Evolutionary conservation across 768 basidiomycete genomes (phyloP).

Genomic region (Lentinus brumalis): DNA sequence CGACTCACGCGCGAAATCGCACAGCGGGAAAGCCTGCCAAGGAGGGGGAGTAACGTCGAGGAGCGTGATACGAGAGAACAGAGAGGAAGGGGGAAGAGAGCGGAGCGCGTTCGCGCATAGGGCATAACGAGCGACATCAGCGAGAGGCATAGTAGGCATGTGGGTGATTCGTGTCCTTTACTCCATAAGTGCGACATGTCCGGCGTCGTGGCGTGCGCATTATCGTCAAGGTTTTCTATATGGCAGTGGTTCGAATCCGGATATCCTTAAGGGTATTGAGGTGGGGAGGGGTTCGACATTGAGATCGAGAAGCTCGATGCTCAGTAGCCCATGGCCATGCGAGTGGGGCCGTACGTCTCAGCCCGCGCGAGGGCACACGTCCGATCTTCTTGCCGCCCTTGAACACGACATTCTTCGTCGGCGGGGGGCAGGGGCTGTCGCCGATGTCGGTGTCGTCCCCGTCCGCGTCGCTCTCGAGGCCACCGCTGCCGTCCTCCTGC

Average conservation of each 20-base stretch:
- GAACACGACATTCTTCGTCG: slow-evolving; percentile 55
- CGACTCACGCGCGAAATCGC: background rate
- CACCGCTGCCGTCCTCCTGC: slow-evolving; percentile 63
- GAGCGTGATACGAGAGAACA: background rate
- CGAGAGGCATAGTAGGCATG: slow-evolving; percentile 21
- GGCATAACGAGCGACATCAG: slow-evolving; percentile 26
- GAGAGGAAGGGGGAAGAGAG: slow-evolving; percentile 7
- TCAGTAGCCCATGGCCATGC: slow-evolving; percentile 43
- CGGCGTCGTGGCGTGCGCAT: slow-evolving; percentile 2
- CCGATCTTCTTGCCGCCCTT: slow-evolving; percentile 57
- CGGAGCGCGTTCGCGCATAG: slow-evolving; percentile 10
- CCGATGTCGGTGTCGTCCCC: slow-evolving; percentile 80
- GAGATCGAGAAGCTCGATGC: background rate
- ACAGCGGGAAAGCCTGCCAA: background rate
- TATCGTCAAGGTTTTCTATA: slow-evolving; percentile 4
- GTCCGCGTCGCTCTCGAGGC: slow-evolving; percentile 68
- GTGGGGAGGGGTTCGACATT: too few relatives aligned
- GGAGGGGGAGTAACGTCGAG: background rate
- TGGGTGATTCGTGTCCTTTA: background rate
- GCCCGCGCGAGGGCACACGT: slow-evolving; percentile 55
- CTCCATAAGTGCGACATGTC: slow-evolving; percentile 15
- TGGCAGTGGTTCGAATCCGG: background rate
- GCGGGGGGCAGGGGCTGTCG: slow-evolving; percentile 87
- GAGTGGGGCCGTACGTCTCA: slow-evolving; percentile 69
- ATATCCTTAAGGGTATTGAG: background rate